Conservation (phyloP, 768 basidiomycete genomes). For the Podaxis mareebaensis region DNA sequence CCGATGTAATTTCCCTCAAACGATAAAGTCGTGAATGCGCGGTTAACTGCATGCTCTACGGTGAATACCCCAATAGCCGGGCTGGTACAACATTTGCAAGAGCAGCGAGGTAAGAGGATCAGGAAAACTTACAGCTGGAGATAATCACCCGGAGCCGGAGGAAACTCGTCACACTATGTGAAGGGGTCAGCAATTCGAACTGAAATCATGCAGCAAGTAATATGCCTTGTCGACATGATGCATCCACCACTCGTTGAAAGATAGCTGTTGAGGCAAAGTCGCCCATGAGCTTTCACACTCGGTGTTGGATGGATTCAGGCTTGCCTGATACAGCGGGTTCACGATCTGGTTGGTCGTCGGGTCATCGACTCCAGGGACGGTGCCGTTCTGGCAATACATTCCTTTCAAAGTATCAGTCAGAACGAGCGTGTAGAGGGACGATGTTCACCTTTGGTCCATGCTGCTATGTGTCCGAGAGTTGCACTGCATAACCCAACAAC, state of each 20-base stretch:
- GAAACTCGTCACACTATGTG: slow-evolving; percentile 46
- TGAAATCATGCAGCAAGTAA: neutral
- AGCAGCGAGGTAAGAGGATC: neutral
- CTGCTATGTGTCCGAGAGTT: neutral
- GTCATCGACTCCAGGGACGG: slow-evolving; percentile 27
- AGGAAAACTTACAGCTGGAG: slow-evolving; percentile 38
- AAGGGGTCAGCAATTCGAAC: neutral
- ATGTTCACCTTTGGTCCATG: neutral
- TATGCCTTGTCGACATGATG: slow-evolving; percentile 37
- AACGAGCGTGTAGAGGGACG: neutral
- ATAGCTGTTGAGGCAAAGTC: slow-evolving; percentile 25
- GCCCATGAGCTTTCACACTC: neutral
- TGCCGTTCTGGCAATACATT: slow-evolving; percentile 40
- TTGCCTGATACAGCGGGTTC: slow-evolving; percentile 35
- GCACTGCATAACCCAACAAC: neutral
- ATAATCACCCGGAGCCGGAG: slow-evolving; percentile 41
- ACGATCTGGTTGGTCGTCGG: slow-evolving; percentile 31
- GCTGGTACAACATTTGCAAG: neutral
- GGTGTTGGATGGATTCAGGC: neutral
- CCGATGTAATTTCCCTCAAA: slow-evolving; percentile 24
- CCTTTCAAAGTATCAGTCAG: slow-evolving; percentile 18
- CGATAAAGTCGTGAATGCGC: slow-evolving; percentile 41
- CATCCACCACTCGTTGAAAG: slow-evolving; percentile 41
- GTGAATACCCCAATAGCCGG: slow-evolving; percentile 30
- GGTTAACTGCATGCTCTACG: slow-evolving; percentile 42